phyloP scores from a whole-genome alignment of 139 green algal genomes.

The Coelastrella sp. region DNA sequence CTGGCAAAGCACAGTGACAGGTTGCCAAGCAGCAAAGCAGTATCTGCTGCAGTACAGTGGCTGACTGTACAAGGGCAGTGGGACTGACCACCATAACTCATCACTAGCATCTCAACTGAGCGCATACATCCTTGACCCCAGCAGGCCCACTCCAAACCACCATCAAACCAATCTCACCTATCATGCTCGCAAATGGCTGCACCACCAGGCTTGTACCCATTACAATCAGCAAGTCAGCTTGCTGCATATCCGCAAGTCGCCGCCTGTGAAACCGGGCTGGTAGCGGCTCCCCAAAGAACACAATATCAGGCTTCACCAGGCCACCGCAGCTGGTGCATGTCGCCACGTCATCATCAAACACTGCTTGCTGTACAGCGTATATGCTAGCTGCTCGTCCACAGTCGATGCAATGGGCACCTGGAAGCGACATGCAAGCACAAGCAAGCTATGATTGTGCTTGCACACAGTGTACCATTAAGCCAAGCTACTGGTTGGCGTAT shows the following conservation, averaged over 20 bases:
- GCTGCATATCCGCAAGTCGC: constrained; percentile 52
- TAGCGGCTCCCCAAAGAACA: constrained; percentile 93
- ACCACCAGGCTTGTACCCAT: constrained; percentile 87
- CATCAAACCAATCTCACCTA: constrained; percentile 5
- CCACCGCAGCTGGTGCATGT: constrained; percentile 36
- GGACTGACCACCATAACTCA: no score
- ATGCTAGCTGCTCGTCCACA: constrained; percentile 55
- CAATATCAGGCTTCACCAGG: constrained; percentile 72
- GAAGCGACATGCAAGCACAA: background rate
- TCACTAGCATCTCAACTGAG: no score
- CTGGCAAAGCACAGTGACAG: background rate
- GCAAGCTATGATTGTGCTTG: no score
- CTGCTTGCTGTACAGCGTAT: constrained; percentile 61
- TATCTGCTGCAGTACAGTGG: background rate
- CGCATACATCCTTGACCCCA: no score
- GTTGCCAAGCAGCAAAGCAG: background rate
- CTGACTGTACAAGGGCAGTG: no score
- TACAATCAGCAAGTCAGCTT: constrained; percentile 85
- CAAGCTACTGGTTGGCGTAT: no score
- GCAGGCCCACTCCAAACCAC: no score
- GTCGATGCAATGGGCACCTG: constrained; percentile 67
- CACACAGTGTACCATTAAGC: no score
- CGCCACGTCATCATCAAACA: constrained; percentile 48
- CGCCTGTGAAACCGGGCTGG: constrained; percentile 77
- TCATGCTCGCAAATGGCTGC: constrained; percentile 78